Percentiles rank a stretch among this genome's conserved stretches.
phyloP scores from a whole-genome alignment of 768 basidiomycete species.

The Tulasnella sp. region DNA sequence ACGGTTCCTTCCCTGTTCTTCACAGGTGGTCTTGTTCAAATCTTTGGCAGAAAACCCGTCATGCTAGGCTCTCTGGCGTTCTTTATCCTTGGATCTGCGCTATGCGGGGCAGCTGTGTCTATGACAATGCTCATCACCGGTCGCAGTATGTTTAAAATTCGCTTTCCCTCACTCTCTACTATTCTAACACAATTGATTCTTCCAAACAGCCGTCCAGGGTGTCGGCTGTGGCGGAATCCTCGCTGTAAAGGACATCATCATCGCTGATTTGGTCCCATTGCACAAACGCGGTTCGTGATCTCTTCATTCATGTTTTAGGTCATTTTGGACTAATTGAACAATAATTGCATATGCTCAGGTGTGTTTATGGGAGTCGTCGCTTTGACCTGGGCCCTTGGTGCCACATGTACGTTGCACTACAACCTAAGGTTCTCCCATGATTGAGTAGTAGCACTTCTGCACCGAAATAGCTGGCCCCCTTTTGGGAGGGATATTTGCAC shows the following conservation, averaged over 20 bases:
- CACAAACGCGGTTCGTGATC: slow-evolving; percentile 33
- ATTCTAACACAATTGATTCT: neutral
- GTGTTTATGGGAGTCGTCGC: slow-evolving; percentile 25
- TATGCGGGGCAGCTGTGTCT: slow-evolving; percentile 31
- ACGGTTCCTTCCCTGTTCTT: too few species aligned
- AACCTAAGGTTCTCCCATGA: slow-evolving; percentile 28
- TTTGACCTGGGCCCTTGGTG: slow-evolving; percentile 31
- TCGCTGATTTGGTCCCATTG: slow-evolving; percentile 38
- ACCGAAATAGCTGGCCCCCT: too few species aligned
- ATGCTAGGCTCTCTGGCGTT: slow-evolving; percentile 26
- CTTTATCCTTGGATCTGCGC: slow-evolving; percentile 32
- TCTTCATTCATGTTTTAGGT: neutral
- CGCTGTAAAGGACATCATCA: slow-evolving; percentile 32
- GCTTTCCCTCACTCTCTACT: too few species aligned
- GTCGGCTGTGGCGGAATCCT: slow-evolving; percentile 32
- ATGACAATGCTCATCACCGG: slow-evolving; percentile 32
- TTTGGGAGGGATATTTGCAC: slow-evolving; percentile 26
- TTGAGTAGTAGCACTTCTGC: too few species aligned
- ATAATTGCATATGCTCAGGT: slow-evolving; percentile 19
- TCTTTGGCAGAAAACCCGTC: slow-evolving; percentile 29
- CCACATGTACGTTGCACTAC: too few species aligned
- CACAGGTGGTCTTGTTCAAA: slow-evolving; percentile 25
- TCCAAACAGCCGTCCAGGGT: slow-evolving; percentile 24
- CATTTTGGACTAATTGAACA: too few species aligned
- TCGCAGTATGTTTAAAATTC: slow-evolving; percentile 20